A percentile compares a stretch with the other conserved stretches of the same genome.
Conservation (phyloP, 2,329 filamentous ascomycete species). For the Raffaelea albimanens region DNA sequence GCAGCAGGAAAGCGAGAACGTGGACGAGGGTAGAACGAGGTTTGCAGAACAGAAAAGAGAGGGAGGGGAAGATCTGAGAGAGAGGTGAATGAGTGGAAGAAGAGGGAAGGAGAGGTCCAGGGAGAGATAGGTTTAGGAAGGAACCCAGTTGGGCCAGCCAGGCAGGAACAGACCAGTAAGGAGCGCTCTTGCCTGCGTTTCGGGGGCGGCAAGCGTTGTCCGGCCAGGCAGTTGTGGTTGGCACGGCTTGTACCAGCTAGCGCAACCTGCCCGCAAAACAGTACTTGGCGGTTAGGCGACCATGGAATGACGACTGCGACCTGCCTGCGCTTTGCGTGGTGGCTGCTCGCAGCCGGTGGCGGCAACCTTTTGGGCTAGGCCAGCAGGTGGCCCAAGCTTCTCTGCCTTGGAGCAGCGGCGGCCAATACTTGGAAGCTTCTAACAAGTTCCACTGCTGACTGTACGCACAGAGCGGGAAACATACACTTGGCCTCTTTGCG, state of each 20-base stretch:
- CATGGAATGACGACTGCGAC: conserved; percentile 21
- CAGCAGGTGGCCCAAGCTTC: conserved; percentile 12
- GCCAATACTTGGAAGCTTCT: conserved; percentile 12
- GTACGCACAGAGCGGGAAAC: not conserved
- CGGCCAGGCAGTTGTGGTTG: conserved; percentile 1
- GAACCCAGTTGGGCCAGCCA: not conserved
- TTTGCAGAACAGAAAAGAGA: not conserved
- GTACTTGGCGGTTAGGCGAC: conserved; percentile 17
- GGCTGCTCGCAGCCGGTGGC: not conserved
- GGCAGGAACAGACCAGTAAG: not conserved
- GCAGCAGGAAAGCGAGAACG: not conserved
- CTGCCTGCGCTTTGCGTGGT: not conserved
- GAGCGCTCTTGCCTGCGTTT: conserved; percentile 2
- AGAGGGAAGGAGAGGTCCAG: conserved; percentile 6
- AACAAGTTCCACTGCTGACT: conserved; percentile 16
- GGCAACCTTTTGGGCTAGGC: not conserved
- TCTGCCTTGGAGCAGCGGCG: not conserved
- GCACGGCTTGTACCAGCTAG: conserved; percentile 2
- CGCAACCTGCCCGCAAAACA: not conserved
- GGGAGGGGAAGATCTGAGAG: not conserved
- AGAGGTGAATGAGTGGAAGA: not conserved
- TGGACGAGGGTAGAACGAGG: not conserved
- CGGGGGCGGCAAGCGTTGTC: conserved; percentile 7
- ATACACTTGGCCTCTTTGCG: no score
- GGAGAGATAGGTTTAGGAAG: conserved; percentile 5